Base-by-base conservation (phyloP, 2,329 filamentous ascomycete genomes). In the Albifimbria verrucaria region DNA sequence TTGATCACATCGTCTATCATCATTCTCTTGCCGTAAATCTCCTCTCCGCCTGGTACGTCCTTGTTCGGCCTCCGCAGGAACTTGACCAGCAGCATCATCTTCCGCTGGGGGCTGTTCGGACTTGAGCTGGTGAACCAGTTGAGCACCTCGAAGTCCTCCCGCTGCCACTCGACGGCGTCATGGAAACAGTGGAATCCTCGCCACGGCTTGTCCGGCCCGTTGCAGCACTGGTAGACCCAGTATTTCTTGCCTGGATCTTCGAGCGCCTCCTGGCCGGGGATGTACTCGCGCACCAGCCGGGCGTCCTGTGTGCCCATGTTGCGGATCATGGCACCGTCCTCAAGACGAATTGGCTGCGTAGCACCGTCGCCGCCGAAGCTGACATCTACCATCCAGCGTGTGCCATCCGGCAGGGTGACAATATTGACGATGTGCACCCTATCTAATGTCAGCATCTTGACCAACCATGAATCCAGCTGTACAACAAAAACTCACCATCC, bases 181-280 rank as follows among this genome's bases (percentile, higher is more conserved):
- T 79, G 77, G 65, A 91, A 92, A 55, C 78, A 81, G 65, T 89
- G 90, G 47, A 77, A 79, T 2, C 80, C 72, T 21, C 77, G 72
- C 82, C 86, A 92, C 1, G 57, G 22, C 2, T 74, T 72, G 46
- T 68, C 71, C 1, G 77, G 69, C 0, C 69, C 67, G 55, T 81
- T 77, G 24, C 80, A 76, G 57, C 81, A 80, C 66, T 88, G 78
- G 62, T 86, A 87, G 52, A 88, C 76, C 86, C 85, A 89, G 52
- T 81, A 66, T 54, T 77, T 78, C 28, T 70, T 66, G 45, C 74
- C 71, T 7, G 62, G 41, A n/a, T 56, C 59, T n/a, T 12, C 32
- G 11, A 64, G 57, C 25, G 75, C 70, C 23, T 73, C 69, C 54
- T 79, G 72, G 15, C 70, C 67, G 3, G 79, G 73, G 39, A 81